These are phyloP conservation scores for Candida mattraensis DNA, from an alignment of 805 yeast species.

Conservation along the genomic window DNA sequence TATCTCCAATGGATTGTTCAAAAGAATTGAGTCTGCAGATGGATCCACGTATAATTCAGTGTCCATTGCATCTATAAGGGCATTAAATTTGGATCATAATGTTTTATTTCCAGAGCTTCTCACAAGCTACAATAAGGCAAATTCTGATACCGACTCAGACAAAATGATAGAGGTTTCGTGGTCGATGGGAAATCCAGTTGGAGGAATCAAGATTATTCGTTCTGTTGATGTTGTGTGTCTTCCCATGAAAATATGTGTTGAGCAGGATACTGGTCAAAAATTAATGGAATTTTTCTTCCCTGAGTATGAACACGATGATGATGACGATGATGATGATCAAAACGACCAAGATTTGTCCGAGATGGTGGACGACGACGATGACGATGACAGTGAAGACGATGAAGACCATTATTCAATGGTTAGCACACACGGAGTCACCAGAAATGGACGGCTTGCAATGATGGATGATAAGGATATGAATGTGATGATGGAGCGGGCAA, in stretches of 20 bases:
- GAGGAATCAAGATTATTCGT: constrained; percentile 84
- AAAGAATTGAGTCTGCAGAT: constrained; percentile 60
- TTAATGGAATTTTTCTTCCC: constrained; percentile 50
- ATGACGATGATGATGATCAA: constrained; percentile 8
- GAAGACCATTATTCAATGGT: no score
- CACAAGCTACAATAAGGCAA: constrained; percentile 41
- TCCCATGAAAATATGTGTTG: constrained; percentile 73
- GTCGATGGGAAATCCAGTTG: constrained; percentile 84
- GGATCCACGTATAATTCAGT: constrained; percentile 66
- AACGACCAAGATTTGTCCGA: constrained; percentile 9
- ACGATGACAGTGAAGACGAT: constrained; percentile 12
- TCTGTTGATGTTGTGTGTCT: constrained; percentile 56
- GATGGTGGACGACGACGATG: constrained; percentile 10
- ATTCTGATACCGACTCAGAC: constrained; percentile 13
- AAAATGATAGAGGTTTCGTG: constrained; percentile 53
- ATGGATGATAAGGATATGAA: constrained; percentile 26
- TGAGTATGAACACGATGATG: neutral
- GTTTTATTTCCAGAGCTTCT: constrained; percentile 72
- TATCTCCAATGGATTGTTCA: constrained; percentile 58
- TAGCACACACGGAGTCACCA: no score
- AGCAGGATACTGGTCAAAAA: constrained; percentile 63
- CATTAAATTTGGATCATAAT: constrained; percentile 57
- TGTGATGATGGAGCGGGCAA: constrained; percentile 74
- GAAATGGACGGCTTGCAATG: constrained; percentile 11
- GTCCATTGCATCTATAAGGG: constrained; percentile 62